Evolutionary conservation across 495 filamentous ascomycete genomes (phyloP).

Genomic region (Massariosphaeria phaeospora): DNA sequence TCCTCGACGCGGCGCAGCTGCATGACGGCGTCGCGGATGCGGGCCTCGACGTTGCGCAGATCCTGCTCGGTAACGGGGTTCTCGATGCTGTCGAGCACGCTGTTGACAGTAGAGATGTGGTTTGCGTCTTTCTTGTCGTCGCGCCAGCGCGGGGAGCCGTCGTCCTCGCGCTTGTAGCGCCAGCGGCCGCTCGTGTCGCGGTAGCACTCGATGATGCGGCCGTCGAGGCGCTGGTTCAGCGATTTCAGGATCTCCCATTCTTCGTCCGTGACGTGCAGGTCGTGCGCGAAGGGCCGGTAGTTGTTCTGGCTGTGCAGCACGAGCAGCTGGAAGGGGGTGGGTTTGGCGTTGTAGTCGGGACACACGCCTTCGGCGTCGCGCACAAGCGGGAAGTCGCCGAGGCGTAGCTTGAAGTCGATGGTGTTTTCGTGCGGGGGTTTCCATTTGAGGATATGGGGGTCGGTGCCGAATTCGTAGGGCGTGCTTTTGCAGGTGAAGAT

Average conservation of each 20-base stretch:
- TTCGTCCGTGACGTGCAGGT: constrained; percentile 60
- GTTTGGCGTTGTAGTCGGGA: constrained; percentile 58
- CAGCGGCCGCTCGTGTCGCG: constrained; percentile 68
- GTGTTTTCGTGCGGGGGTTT: constrained; percentile 90
- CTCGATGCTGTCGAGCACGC: constrained; percentile 75
- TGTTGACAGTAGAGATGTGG: constrained; percentile 72
- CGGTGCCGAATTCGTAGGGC: constrained; percentile 83
- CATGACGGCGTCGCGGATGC: constrained; percentile 52
- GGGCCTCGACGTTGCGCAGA: constrained; percentile 55
- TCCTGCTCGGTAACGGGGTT: constrained; percentile 66
- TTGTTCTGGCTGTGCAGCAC: constrained; percentile 51
- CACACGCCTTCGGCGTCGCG: constrained; percentile 45
- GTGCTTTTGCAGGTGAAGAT: constrained; percentile 90
- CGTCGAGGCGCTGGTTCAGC: constrained; percentile 65
- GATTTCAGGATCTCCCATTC: constrained; percentile 83
- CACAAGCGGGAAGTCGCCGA: constrained; percentile 64
- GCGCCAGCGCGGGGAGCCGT: constrained; percentile 61
- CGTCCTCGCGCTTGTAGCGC: constrained; percentile 56
- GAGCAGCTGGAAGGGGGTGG: constrained; percentile 49
- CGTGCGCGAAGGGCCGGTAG: constrained; percentile 57
- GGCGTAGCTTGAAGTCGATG: constrained; percentile 76
- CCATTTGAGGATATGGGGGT: constrained; percentile 93
- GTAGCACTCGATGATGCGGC: constrained; percentile 81
- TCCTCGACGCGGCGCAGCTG: constrained; percentile 8
- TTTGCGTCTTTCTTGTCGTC: constrained; percentile 92